These are phyloP conservation scores for Boletus subcaerulescens DNA, from an alignment of 768 basidiomycete genomes.

Conservation along the genomic window DNA sequence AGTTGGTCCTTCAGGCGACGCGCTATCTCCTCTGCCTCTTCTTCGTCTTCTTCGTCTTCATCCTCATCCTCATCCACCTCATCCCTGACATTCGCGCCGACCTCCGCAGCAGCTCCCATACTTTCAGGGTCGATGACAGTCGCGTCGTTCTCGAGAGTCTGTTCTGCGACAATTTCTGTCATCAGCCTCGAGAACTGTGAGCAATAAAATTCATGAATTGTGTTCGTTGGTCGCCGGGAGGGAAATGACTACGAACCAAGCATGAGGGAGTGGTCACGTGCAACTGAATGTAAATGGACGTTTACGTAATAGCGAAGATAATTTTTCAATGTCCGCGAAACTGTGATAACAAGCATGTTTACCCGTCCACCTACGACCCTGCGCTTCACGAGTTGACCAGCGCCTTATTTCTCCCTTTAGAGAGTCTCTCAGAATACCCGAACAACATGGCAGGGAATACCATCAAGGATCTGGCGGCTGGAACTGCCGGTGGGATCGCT, in stretches of 20 bases:
- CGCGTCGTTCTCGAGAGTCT: constrained; percentile 1
- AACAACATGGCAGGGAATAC: constrained; percentile 46
- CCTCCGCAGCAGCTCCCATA: constrained; percentile 1
- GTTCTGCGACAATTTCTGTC: constrained; percentile 11
- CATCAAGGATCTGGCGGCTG: constrained; percentile 83
- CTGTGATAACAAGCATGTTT: constrained; percentile 5
- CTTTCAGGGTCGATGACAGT: background rate
- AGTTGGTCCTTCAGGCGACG: constrained; percentile 72
- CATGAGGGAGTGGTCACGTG: background rate
- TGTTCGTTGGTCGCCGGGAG: constrained; percentile 1
- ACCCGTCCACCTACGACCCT: background rate
- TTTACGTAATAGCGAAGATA: constrained; percentile 3
- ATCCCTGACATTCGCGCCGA: constrained; percentile 40
- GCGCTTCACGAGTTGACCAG: background rate
- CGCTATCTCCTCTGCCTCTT: constrained; percentile 73
- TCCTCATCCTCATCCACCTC: constrained; percentile 48
- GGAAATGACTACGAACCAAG: background rate
- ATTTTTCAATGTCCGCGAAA: constrained; percentile 24
- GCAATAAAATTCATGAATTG: constrained; percentile 4
- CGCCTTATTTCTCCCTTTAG: background rate
- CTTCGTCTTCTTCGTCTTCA: constrained; percentile 50
- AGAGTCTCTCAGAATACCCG: constrained; percentile 8
- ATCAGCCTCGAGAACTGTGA: constrained; percentile 9
- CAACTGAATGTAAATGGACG: background rate
- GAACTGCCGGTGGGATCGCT: constrained; percentile 87